These are phyloP conservation scores for Arachnomyces sp. DNA, from an alignment of 2,329 filamentous ascomycete species.

Conservation along the genomic window DNA sequence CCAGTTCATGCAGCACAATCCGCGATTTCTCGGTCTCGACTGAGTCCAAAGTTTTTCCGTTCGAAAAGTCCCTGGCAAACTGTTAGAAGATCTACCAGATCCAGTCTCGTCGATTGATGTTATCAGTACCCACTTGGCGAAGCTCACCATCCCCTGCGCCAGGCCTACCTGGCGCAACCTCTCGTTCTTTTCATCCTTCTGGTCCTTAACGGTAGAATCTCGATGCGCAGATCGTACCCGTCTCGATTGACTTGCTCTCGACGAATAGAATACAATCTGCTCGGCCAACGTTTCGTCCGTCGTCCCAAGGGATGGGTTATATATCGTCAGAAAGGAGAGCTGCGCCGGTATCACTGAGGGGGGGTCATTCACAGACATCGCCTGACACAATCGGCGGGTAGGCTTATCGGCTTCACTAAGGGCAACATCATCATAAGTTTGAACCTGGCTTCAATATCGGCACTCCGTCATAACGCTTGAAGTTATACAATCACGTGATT, in stretches of 20 bases:
- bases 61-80: conserved; percentile 63
- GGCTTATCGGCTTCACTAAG: no score
- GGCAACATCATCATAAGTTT: no score
- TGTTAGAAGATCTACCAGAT: conserved; percentile 4
- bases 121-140: conserved; percentile 54
- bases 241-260: conserved; percentile 30
- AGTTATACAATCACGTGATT: no score
- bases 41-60: conserved; percentile 66
- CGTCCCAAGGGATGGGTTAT: conserved; percentile 74
- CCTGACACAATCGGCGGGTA: conserved; percentile 4
- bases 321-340: conserved; percentile 86
- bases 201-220: conserved; percentile 18
- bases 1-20: conserved; percentile 78
- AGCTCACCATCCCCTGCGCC: conserved; percentile 92
- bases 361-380: conserved; percentile 32
- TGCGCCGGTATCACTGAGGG: conserved; percentile 62
- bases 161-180: conserved; percentile 86
- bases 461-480: no score
- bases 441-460: no score
- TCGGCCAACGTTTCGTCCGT: conserved; percentile 66
- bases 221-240: conserved; percentile 15
- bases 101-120: conserved; percentile 12
- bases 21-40: conserved; percentile 88
- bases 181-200: conserved; percentile 66
- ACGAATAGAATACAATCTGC: conserved; percentile 91